Conservation (phyloP, 2,329 filamentous ascomycete genomes). For the Truncatella angustata region DNA sequence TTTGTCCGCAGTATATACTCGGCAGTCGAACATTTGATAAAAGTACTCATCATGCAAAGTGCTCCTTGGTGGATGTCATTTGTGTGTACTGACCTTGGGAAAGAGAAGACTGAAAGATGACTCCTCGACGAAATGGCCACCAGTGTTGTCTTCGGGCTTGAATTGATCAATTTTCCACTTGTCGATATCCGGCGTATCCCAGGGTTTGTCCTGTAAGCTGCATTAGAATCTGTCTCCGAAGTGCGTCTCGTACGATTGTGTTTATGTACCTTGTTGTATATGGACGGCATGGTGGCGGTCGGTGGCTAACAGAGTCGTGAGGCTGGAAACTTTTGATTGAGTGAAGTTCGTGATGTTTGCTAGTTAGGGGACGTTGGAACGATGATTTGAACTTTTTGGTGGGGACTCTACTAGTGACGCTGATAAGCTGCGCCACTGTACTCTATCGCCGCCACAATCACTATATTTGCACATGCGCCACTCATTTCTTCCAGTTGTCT, state of each 20-base stretch:
- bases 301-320: background rate
- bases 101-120: constrained; percentile 66
- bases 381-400: constrained; percentile 5
- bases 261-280: constrained; percentile 14
- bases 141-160: constrained; percentile 71
- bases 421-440: constrained; percentile 4
- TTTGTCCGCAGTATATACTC: too few species aligned
- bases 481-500: too few species aligned
- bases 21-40: too few species aligned
- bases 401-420: background rate
- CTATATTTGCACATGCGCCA: too few species aligned
- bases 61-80: too few species aligned
- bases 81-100: background rate
- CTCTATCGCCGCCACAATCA: too few species aligned
- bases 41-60: too few species aligned
- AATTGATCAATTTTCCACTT: constrained; percentile 73
- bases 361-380: background rate
- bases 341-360: too few species aligned
- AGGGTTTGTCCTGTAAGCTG: constrained; percentile 93
- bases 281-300: constrained; percentile 10
- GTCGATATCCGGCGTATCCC: constrained; percentile 96
- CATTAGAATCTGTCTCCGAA: too few species aligned
- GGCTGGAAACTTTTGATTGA: background rate
- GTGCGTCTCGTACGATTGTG: too few species aligned
- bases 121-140: constrained; percentile 87